Evolutionary conservation across 2,329 filamentous ascomycete genomes (phyloP).

Genomic region (Diaporthe batatas): DNA sequence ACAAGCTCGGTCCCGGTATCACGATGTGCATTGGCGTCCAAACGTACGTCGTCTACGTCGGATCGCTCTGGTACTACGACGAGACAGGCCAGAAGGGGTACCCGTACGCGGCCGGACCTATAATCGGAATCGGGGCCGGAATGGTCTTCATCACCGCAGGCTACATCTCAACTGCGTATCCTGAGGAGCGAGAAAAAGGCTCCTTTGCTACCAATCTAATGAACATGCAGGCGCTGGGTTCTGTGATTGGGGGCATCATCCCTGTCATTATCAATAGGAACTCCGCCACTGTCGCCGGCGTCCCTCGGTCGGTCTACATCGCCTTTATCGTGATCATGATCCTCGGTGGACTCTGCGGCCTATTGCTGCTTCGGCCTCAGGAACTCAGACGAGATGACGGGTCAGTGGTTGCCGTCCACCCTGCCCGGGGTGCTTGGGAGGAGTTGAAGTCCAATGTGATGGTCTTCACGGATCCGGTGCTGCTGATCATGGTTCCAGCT

Average conservation of each 20-base stretch:
- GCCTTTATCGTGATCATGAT: conserved; percentile 51
- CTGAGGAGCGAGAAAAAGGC: conserved; percentile 51
- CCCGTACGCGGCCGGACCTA: conserved; percentile 2
- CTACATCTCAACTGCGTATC: conserved; percentile 51
- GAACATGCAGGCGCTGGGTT: conserved; percentile 50
- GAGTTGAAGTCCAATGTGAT: conserved; percentile 43
- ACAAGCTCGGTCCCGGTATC: conserved; percentile 46
- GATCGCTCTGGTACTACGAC: conserved; percentile 36
- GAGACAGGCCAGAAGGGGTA: conserved; percentile 18
- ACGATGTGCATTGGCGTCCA: conserved; percentile 40
- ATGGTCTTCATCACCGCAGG: conserved; percentile 51
- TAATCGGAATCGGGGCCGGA: conserved; percentile 49
- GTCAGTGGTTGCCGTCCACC: conserved; percentile 41
- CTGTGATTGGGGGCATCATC: conserved; percentile 48
- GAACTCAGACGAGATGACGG: conserved; percentile 9
- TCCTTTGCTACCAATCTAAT: conserved; percentile 48
- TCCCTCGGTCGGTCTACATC: conserved; percentile 41
- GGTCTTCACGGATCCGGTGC: conserved; percentile 43
- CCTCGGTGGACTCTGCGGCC: conserved; percentile 16
- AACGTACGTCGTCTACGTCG: conserved; percentile 29
- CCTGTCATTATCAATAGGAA: conserved; percentile 48
- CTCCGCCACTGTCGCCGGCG: conserved; percentile 27
- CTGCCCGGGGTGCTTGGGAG: conserved; percentile 8
- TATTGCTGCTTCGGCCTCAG: conserved; percentile 10
- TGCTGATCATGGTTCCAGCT: conserved; percentile 40